These are phyloP conservation scores for Fusarium pseudocircinatum DNA, from an alignment of 2,329 filamentous ascomycete genomes.

Conservation along the genomic window DNA sequence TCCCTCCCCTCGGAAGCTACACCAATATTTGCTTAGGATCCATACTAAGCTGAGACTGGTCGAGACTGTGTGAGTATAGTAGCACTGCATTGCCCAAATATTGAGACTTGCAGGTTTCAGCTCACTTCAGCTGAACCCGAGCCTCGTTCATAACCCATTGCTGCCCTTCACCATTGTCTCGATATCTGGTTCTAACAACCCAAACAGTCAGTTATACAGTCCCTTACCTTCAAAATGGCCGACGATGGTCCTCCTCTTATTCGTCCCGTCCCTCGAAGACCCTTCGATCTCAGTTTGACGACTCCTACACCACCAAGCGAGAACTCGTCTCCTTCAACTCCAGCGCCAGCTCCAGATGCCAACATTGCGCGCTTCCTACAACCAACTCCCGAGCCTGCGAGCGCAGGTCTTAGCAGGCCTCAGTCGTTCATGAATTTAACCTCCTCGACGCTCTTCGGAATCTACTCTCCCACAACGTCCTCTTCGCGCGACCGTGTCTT, in stretches of 20 bases:
- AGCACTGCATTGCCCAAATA: constrained; percentile 6
- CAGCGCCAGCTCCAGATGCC: constrained; percentile 39
- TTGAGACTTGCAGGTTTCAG: constrained; percentile 22
- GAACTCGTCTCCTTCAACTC: constrained; percentile 33
- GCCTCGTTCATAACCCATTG: not conserved
- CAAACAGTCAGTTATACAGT: not conserved
- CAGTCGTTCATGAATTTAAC: constrained; percentile 88
- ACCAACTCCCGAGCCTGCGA: constrained; percentile 50
- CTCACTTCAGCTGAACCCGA: constrained; percentile 5
- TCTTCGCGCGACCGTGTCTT: constrained; percentile 59
- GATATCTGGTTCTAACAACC: not conserved
- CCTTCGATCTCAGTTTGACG: constrained; percentile 69
- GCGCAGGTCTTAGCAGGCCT: constrained; percentile 67
- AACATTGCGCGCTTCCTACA: constrained; percentile 50
- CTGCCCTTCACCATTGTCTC: not conserved
- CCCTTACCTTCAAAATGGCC: constrained; percentile 44
- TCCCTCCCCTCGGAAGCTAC: constrained; percentile 1
- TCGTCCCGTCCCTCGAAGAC: constrained; percentile 76
- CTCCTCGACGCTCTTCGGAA: constrained; percentile 88
- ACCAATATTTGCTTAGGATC: not conserved
- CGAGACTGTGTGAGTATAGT: constrained; percentile 32
- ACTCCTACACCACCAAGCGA: constrained; percentile 57
- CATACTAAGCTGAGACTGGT: not conserved
- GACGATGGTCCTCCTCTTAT: constrained; percentile 65
- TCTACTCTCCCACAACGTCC: constrained; percentile 78